Base-by-base conservation (phyloP, 768 basidiomycete genomes). In the Tricholoma furcatifolium region DNA sequence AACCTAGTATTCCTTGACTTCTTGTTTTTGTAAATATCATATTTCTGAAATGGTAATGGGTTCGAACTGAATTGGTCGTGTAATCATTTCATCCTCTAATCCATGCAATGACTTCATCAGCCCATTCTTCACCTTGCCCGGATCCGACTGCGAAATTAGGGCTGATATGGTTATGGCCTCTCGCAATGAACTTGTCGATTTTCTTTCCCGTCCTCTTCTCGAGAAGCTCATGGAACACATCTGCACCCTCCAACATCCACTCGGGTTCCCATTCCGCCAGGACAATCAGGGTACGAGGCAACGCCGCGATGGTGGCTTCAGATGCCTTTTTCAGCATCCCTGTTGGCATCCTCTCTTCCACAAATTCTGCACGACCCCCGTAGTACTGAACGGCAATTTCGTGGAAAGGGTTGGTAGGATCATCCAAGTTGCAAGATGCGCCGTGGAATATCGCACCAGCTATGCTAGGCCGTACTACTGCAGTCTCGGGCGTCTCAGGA, bases 161-260 rank as follows among this genome's bases (percentile, higher is more conserved):
- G 53, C 84, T 87, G 50, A 87, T 68, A 58, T 87, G 86, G 63
- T 87, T 87, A 56, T 88, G 85, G 0, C 79, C 79, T 53, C 62
- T 61, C 0, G 71, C 77, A 21, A 80, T 60, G 15, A 79, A 59
- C 40, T 67, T 68, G 55, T 60, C 61, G 10, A 75, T 64, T 20
- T 61, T 47, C 50, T 60, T 60, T 4, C 68, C 70, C 7, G 72
- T 57, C 44, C 66, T 71, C 36, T 67, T 70, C 48, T 67, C 64
- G 34, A 85, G 60, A 12, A 65, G 69, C 36, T 67, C 60, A 47
- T 62, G 62, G 61, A 85, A 81, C 11, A 69, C 60, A 0, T 66
- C 61, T 36, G 69, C 68, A 0, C 65, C 68, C 10, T 67, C 62
- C 20, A 65, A 52, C 24, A 85, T 55, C 69, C 67, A 75, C 4